Conservation (phyloP, 306 rosid species). For the Dicorynia guianensis region DNA sequence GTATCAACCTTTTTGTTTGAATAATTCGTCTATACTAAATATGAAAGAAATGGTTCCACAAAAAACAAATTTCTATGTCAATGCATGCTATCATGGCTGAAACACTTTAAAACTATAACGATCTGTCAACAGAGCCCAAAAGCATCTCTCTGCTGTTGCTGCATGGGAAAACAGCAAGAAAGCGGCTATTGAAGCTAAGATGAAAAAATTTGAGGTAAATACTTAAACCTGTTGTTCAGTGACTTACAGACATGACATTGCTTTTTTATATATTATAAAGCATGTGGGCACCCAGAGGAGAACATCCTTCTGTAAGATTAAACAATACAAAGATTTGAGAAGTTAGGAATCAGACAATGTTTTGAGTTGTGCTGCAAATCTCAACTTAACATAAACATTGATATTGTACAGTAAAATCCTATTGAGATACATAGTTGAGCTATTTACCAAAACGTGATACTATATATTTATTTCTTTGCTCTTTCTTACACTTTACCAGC, state of each 20-base stretch:
- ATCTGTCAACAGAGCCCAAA: slow-evolving; percentile 60
- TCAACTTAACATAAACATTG: too few species aligned
- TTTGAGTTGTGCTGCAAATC: too few species aligned
- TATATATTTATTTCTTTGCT: too few species aligned
- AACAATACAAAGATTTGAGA: background rate
- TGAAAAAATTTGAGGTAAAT: slow-evolving; percentile 70
- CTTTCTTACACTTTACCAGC: background rate
- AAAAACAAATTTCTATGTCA: too few species aligned
- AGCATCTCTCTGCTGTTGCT: slow-evolving; percentile 51
- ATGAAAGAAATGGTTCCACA: background rate
- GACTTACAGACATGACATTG: background rate
- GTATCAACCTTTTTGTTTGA: too few species aligned
- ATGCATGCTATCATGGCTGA: background rate
- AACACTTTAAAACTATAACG: background rate
- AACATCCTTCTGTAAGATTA: background rate
- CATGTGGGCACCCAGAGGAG: background rate
- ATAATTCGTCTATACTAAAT: background rate
- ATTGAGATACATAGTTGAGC: background rate
- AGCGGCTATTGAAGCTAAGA: slow-evolving; percentile 66
- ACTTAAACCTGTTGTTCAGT: background rate
- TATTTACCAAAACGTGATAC: too few species aligned
- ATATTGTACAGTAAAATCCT: too few species aligned
- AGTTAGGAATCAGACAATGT: background rate
- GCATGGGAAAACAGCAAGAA: slow-evolving; percentile 83
- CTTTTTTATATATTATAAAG: background rate